Base-by-base conservation (phyloP, 192 early-diverging fungal species). In the Coemansia sp. region DNA sequence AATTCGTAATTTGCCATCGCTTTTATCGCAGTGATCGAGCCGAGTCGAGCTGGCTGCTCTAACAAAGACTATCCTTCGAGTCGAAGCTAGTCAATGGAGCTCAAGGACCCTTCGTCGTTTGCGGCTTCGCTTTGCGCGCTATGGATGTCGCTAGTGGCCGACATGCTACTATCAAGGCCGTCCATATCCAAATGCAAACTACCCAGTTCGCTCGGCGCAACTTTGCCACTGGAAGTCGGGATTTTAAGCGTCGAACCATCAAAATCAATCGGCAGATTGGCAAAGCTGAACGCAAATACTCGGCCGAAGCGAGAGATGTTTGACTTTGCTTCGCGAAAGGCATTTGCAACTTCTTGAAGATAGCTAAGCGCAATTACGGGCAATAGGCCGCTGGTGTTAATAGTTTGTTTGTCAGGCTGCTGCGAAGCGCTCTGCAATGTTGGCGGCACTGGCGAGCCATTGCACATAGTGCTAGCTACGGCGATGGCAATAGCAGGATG, bases 271-370 rank as follows among this genome's bases (percentile, higher is more conserved):
- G 71, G 71, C 19, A 73, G 32, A 23, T 67, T 73, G 14, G 59
- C 53, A 55, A 67, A 67, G 14, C 64, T 67, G 39, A 73, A 73
- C 40, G 59, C 35, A 49, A 73, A 28, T 38, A 64, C 46, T 35
- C 55, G 44, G 28, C 71, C 44, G 6, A 67, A 32, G 7, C 40
- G 42, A 50, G 30, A 38, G 0, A 44, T 40, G 30, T 44, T 61
- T 6, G 33, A 30, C 64, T 32, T 47, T 63, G 39, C 62, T 23
- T 59, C n/a, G 8, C 38, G 46, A 14, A 66, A 67, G 1, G 57
- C 49, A 2, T 17, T 55, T 8, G 71, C 60, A 4, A 61, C 60
- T 33, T 44, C 26, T 32, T 73, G 57, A 26, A 73, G 59, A 40
- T 73, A 73, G 43, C 46, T 40, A 9, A 73, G 65, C 23, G 47